Conservation (phyloP, 2,329 filamentous ascomycete genomes). For the Trichoderma atroviride region DNA sequence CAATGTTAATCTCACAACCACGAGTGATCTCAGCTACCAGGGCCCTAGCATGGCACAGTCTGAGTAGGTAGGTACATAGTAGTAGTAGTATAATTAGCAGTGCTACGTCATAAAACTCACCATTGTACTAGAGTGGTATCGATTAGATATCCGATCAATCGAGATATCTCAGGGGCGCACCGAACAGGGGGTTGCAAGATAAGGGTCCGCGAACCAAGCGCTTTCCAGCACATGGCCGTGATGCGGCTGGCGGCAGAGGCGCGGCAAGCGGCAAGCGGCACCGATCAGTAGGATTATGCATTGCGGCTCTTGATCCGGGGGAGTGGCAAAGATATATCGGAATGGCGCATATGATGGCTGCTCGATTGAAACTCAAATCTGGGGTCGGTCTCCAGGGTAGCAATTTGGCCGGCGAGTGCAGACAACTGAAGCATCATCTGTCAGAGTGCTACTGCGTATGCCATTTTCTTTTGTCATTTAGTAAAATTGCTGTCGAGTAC, state of each 20-base stretch:
- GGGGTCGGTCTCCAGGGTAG: constrained; percentile 8
- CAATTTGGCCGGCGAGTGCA: neutral
- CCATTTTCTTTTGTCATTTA: neutral
- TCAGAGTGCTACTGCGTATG: neutral
- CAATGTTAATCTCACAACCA: neutral
- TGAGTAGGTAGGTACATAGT: too few relatives aligned
- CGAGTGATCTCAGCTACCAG: neutral
- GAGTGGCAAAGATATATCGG: constrained; percentile 5
- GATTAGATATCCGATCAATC: neutral
- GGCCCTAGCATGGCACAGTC: neutral
- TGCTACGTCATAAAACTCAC: neutral
- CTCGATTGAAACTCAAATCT: neutral
- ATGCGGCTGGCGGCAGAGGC: neutral
- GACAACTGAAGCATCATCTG: neutral
- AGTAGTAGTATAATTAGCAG: neutral
- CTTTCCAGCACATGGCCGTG: neutral
- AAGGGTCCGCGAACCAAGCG: neutral
- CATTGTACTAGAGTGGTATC: neutral
- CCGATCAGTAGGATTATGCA: constrained; percentile 1
- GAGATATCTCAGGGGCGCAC: neutral
- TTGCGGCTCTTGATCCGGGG: neutral
- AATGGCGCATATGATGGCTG: neutral
- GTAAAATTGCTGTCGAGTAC: neutral
- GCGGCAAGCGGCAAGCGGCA: constrained; percentile 1
- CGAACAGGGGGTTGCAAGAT: neutral